A percentile compares a stretch with the other conserved stretches of the same genome.
Evolutionary conservation across 345 rosid genomes (phyloP).

Genomic region (Euphorbia lathyris): DNA sequence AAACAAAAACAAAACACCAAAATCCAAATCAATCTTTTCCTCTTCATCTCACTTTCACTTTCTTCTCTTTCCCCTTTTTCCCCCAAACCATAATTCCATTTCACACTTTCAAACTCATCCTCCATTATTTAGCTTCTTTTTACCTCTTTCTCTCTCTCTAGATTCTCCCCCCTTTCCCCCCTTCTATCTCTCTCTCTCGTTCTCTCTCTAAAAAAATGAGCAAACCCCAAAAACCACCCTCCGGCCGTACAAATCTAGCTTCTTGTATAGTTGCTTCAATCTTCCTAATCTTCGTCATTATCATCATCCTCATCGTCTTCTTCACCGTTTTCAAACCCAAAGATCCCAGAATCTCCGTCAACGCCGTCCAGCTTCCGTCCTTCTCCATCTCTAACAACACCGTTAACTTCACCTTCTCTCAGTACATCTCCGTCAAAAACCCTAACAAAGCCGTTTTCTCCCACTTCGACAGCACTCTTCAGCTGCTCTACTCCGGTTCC

Average conservation of each 20-base stretch:
- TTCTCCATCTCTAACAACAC: slow-evolving; percentile 82
- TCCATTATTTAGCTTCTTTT: background rate
- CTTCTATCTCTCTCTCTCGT: background rate
- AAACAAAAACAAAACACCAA: background rate
- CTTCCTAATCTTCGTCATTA: slow-evolving; percentile 68
- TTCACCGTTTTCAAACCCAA: slow-evolving; percentile 89
- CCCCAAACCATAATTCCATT: background rate
- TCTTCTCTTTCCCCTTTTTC: background rate
- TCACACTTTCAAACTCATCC: background rate
- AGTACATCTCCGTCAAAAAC: slow-evolving; percentile 78
- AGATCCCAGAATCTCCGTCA: slow-evolving; percentile 86
- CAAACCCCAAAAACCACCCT: slow-evolving; percentile 34
- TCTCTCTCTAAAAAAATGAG: slow-evolving; percentile 20
- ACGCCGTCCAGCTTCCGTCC: slow-evolving; percentile 87
- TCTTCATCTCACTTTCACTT: background rate
- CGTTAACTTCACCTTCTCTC: slow-evolving; percentile 86
- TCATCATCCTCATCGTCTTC: slow-evolving; percentile 67
- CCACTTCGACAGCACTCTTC: slow-evolving; percentile 90
- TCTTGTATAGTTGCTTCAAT: slow-evolving; percentile 88
- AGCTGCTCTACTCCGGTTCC: slow-evolving; percentile 79
- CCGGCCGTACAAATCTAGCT: slow-evolving; percentile 79
- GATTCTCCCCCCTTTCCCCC: background rate
- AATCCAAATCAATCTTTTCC: background rate
- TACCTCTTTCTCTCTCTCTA: background rate
- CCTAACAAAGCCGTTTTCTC: slow-evolving; percentile 82